Evolutionary conservation across 140 eudicot genomes (phyloP).

Genomic region (Anethum foeniculum): DNA sequence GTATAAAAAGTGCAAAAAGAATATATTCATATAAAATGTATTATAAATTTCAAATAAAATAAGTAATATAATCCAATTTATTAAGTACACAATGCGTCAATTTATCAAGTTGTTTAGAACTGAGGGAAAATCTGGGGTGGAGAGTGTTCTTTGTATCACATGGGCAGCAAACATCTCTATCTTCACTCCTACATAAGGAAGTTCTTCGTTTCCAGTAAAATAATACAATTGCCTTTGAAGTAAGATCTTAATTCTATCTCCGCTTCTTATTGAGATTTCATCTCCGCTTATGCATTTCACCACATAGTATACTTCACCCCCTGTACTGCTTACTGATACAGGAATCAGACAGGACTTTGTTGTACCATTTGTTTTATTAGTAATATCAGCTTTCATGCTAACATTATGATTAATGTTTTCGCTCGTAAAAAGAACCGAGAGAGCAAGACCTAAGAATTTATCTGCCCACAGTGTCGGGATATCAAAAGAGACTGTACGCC

Average conservation of each 20-base stretch:
- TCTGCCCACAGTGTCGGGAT: neutral
- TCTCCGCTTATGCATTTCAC: neutral
- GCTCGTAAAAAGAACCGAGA: neutral
- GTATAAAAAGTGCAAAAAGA: no score
- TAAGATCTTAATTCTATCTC: neutral
- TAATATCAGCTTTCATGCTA: neutral
- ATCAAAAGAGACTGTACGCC: neutral
- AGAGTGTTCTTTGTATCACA: neutral
- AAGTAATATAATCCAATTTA: no score
- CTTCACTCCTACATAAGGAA: neutral
- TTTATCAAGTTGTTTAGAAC: neutral
- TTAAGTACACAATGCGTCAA: no score
- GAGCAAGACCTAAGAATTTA: neutral
- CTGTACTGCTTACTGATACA: neutral
- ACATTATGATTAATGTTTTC: neutral
- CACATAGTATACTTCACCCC: neutral
- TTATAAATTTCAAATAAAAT: no score
- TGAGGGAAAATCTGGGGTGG: neutral
- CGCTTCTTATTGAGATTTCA: neutral
- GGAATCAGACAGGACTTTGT: neutral
- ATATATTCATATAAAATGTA: no score
- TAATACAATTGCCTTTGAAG: neutral
- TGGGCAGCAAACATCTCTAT: neutral
- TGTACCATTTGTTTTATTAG: neutral
- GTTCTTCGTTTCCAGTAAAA: neutral